A percentile compares a stretch with the other conserved stretches of the same genome.
Conservation (phyloP, 768 basidiomycete species). For the Cystofilobasidium capitatum region DNA sequence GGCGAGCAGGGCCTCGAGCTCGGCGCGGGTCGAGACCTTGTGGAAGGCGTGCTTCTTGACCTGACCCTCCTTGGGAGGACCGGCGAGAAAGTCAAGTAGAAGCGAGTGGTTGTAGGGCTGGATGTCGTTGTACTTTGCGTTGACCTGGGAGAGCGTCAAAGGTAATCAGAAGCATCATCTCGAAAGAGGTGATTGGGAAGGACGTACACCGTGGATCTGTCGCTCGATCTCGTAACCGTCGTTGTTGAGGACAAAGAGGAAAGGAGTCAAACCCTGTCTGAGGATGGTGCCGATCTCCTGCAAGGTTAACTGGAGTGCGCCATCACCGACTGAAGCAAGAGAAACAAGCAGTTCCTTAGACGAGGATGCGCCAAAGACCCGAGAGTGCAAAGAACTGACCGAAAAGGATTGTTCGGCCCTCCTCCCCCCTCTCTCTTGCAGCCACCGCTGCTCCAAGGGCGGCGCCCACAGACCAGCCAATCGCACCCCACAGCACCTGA, state of each 20-base stretch:
- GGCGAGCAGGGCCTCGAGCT: constrained; percentile 59
- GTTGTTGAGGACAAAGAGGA: constrained; percentile 41
- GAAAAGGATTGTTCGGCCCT: constrained; percentile 62
- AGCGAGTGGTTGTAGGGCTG: constrained; percentile 51
- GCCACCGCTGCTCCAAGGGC: constrained; percentile 62
- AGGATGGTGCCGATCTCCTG: constrained; percentile 55
- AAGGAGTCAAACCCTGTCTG: constrained; percentile 58
- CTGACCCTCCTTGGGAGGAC: constrained; percentile 33
- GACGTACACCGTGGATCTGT: constrained; percentile 45
- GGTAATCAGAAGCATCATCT: constrained; percentile 16
- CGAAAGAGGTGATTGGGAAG: neutral
- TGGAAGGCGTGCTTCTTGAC: constrained; percentile 44
- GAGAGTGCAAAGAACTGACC: neutral
- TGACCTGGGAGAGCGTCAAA: neutral
- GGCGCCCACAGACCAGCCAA: constrained; percentile 54
- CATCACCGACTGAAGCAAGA: constrained; percentile 10
- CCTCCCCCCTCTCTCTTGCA: constrained; percentile 48
- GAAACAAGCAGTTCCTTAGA: too few species aligned
- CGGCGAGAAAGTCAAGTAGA: constrained; percentile 47
- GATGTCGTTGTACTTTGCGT: constrained; percentile 68
- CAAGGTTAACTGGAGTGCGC: constrained; percentile 45
- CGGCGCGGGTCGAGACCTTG: constrained; percentile 56
- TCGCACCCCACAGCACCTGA: constrained; percentile 81
- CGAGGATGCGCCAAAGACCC: neutral
- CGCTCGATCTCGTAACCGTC: constrained; percentile 69